Evolutionary conservation across 768 basidiomycete species (phyloP), one percentile per base, ranked within the genome.

Genomic region (Gelatoporia subvermispora): DNA sequence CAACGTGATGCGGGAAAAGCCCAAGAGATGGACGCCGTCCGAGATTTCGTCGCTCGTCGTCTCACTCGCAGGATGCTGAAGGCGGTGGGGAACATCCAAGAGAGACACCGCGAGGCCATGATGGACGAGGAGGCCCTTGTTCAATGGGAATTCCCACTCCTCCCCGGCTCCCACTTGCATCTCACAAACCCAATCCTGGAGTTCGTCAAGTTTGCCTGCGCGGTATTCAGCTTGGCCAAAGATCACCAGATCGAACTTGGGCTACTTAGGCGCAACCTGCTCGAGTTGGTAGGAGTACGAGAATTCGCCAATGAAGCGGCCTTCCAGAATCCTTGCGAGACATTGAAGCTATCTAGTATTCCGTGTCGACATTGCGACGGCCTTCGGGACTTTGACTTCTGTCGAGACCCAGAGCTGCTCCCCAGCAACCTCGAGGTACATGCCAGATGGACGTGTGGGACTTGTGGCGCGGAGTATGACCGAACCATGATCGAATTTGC

Each of bases 301-400:
- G 93, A 96, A 65, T 98, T 95, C 59, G 82, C 92, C 7, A 70
- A 71, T 45, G 88, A 93, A 43, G 93, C 93, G 3, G 65, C 75
- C 1, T 99, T 94, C 75, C 81, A 81, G 45, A 96, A 96, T 63
- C 94, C 94, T 0, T 97, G 93, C 69, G 85, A 92, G 62, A 81
- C 89, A 8, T 75, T 95, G 47, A 86, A 87, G 57, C 66, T 98
- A 22, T 72, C 83, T 38, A 89, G 89, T 63, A 86, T 97, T 34
- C 88, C 94, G 24, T 97, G 95, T 63, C 81, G 79, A 36, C 79
- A 84, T 59, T 98, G 90, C 68, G 93, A 93, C 64, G 68, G 73
- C 13, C 75, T 93, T 51, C 81, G 88, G 2, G 93, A 95, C 64
- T 89, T 99, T 59, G 96, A 99, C 65, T 88, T 99, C 60, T 97